These are phyloP conservation scores for Hypoxylon lienhwacheense DNA, from an alignment of 495 filamentous ascomycete species.

Conservation along the genomic window DNA sequence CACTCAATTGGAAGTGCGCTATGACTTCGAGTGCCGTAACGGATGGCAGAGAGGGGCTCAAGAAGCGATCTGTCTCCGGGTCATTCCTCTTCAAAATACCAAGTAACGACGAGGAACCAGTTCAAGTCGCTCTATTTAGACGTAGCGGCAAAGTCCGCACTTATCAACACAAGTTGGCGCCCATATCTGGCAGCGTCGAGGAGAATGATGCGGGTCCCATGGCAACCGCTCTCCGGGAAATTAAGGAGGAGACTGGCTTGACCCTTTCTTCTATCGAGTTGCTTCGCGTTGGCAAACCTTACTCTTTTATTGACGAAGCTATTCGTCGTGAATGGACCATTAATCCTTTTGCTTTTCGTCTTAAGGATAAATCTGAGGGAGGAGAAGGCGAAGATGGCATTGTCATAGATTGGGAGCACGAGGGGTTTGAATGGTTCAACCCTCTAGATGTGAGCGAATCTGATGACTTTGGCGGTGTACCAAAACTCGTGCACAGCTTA, in stretches of 20 bases:
- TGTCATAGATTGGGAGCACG: slow-evolving; percentile 65
- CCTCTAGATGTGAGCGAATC: slow-evolving; percentile 48
- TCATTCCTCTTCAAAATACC: slow-evolving; percentile 57
- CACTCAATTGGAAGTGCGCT: neutral
- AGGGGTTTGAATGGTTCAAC: slow-evolving; percentile 58
- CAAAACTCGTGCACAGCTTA: slow-evolving; percentile 58
- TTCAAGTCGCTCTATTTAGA: slow-evolving; percentile 59
- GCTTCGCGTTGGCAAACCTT: slow-evolving; percentile 61
- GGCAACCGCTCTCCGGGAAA: slow-evolving; percentile 61
- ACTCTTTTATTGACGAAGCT: slow-evolving; percentile 55
- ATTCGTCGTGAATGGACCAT: slow-evolving; percentile 63
- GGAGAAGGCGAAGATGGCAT: slow-evolving; percentile 48
- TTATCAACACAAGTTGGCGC: slow-evolving; percentile 59
- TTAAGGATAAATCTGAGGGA: slow-evolving; percentile 46
- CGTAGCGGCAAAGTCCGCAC: slow-evolving; percentile 60
- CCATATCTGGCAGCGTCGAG: slow-evolving; percentile 64
- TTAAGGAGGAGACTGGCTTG: slow-evolving; percentile 64
- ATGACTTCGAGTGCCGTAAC: slow-evolving; percentile 16
- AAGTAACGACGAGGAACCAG: slow-evolving; percentile 31
- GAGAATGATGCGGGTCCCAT: slow-evolving; percentile 52
- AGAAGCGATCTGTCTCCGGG: slow-evolving; percentile 56
- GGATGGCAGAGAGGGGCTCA: slow-evolving; percentile 4
- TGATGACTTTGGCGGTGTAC: slow-evolving; percentile 53
- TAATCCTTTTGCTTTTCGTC: slow-evolving; percentile 61
- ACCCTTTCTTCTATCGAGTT: slow-evolving; percentile 48